Base-by-base conservation (phyloP, 331 rosid species). In the Acacia concinna region DNA sequence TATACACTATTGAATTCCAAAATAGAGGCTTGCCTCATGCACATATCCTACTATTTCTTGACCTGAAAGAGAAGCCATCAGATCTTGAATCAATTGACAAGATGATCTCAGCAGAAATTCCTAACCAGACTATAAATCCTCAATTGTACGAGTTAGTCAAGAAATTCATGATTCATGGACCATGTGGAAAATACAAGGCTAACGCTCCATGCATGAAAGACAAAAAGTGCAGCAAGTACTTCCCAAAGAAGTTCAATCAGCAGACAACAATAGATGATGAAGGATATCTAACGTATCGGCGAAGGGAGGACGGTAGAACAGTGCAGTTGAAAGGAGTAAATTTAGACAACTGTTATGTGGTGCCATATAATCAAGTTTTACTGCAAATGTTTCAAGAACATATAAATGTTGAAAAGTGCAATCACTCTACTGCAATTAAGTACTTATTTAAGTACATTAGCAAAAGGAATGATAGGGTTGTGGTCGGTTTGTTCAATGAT, bases 121-220 rank as follows among this genome's bases (percentile, higher is more conserved):
- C 7, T 0, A 0, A 47, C 7, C 10, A 0, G 4, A 0, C 1
- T 0, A 8, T 5, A 14, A 3, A 46, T 15, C 54, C 7, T 1
- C 10, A 2, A 1, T 4, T 47, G 6, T 4, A 47, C 3, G 6
- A 14, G 1, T 15, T 47, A 3, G 54, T 47, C 1, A 47, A 47
- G 8, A 47, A 1, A 5, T 47, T 3, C 2, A 47, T 47, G 54
- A 4, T 17, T 0, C 21, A 47, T 17, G 54, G 21, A 5, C 8
- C 21, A 0, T 47, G 21, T 47, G 54, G 54, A 47, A 0, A 1
- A 3, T 0, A 3, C 1, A 47, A 0, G 4, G 21, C 54, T 47
- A 47, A 4, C 0, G 15, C 54, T 3, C 54, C n/a, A 0, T 17
- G 54, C 17, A 47, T 47, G 21, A 17, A 17, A 7, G 8, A 47